Base-by-base conservation (phyloP, 495 filamentous ascomycete species). In the Pseudevernia furfuracea region DNA sequence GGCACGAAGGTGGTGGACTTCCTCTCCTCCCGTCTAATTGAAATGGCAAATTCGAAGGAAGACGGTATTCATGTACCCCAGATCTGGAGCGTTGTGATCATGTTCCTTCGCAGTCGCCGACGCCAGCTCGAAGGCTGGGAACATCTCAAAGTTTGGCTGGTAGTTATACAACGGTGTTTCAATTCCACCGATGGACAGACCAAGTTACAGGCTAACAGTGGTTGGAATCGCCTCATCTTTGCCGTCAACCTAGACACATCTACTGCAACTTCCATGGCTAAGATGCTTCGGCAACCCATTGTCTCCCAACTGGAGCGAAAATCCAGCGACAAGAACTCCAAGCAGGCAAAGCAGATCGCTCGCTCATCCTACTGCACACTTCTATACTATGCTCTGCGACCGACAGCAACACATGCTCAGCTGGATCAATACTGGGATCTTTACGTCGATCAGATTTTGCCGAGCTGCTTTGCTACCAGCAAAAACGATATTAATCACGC, bases 211-310 rank as follows among this genome's bases (percentile, higher is more conserved):
- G 91, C 92, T 30, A 89, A 90, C 65, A 72, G 85, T 32, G 90
- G 90, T 10, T 97, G 92, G 91, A 89, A 87, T 69, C 85, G 88
- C 48, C 81, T 97, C 46, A 82, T 96, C 55, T 94, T 85, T 68
- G 83, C 84, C 21, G 76, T 88, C 53, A 80, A 83, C 56, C 80
- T 85, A 2, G 82, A 85, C 61, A 82, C 85, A 56, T 76, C 79
- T 4, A 88, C 89, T 0, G 78, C 81, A 36, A 74, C 71, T 2
- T 81, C 78, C 32, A 77, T 89, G 61, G 72, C 91, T 17, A 79
- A 78, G 10, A 89, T 89, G 68, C 79, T 97, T 3, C 81, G 81
- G 58, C 82, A 85, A 41, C 88, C 93, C 0, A 79, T 94, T 41
- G 72, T 82, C 17, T 82, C 81, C 7, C 90, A 92, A 63, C 77